Evolutionary conservation across 78 protist genomes (phyloP).

Genomic region (Paulinella micropora): DNA sequence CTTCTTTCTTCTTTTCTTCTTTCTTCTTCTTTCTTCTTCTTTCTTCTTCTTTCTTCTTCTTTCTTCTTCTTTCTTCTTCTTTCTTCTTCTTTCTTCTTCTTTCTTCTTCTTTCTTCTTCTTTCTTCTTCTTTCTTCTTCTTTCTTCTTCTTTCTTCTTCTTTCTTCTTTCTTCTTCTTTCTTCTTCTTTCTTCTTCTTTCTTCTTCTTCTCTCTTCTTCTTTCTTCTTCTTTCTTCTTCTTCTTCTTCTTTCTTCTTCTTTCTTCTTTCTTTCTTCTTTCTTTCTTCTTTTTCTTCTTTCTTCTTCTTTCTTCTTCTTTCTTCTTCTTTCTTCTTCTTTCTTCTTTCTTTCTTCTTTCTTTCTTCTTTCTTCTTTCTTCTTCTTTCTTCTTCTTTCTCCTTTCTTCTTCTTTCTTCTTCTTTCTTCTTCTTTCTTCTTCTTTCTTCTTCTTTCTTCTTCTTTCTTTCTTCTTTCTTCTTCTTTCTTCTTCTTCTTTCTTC

Average conservation of each 20-base stretch:
- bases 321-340: neutral
- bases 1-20: neutral
- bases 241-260: too few relatives aligned
- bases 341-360: neutral
- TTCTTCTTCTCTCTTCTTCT: neutral
- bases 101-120: neutral
- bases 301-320: neutral
- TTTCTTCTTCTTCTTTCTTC: neutral
- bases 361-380: neutral
- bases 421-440: neutral
- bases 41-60: neutral
- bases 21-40: neutral
- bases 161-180: too few relatives aligned
- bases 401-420: neutral
- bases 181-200: too few relatives aligned
- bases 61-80: neutral
- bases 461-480: neutral
- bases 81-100: neutral
- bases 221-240: neutral
- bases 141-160: neutral
- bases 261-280: too few relatives aligned
- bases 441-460: neutral
- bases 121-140: neutral
- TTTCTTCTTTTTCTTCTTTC: neutral
- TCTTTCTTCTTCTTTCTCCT: neutral